Conservation (phyloP, 352 stramenopile species). For the Pilasporangium apinafurcum region DNA sequence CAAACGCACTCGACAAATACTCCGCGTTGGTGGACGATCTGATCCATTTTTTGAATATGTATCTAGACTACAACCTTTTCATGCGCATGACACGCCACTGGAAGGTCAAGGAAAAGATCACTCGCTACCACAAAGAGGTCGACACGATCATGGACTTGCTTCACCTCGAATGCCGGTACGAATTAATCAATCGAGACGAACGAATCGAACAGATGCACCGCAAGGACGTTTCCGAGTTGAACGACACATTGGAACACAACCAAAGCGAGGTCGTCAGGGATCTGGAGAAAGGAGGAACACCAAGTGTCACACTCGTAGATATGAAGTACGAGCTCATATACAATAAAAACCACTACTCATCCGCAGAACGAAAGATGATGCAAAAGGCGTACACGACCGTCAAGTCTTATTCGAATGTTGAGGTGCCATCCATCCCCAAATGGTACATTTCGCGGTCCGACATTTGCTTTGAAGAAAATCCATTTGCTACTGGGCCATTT, state of each 20-base stretch:
- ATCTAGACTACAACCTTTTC: slow-evolving; percentile 2
- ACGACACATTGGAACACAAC: slow-evolving; percentile 1
- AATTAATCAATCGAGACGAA: not conserved
- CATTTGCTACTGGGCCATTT: slow-evolving; percentile 7
- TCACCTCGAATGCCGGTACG: slow-evolving; percentile 1
- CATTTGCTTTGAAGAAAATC: slow-evolving; percentile 9
- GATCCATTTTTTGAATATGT: slow-evolving; percentile 1
- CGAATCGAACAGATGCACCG: not conserved
- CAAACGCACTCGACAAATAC: slow-evolving; percentile 1
- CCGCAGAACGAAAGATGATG: too few relatives aligned
- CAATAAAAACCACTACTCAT: slow-evolving; percentile 2
- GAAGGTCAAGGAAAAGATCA: slow-evolving; percentile 9
- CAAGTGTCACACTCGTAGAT: slow-evolving; percentile 3
- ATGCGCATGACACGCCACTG: slow-evolving; percentile 2
- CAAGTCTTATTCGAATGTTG: slow-evolving; percentile 2
- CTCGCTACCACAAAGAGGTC: slow-evolving; percentile 6
- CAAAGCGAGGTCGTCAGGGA: not conserved
- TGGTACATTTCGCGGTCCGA: slow-evolving; percentile 15
- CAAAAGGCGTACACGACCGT: slow-evolving; percentile 1
- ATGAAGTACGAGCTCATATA: slow-evolving; percentile 11
- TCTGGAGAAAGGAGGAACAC: not conserved
- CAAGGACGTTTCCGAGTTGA: too few relatives aligned
- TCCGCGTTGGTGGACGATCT: slow-evolving; percentile 3
- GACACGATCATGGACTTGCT: slow-evolving; percentile 4
- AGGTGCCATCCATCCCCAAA: not conserved